Percentiles rank a stretch among this genome's conserved stretches.
phyloP scores from a whole-genome alignment of 1,139 yeast species.

The Candida sojae region DNA sequence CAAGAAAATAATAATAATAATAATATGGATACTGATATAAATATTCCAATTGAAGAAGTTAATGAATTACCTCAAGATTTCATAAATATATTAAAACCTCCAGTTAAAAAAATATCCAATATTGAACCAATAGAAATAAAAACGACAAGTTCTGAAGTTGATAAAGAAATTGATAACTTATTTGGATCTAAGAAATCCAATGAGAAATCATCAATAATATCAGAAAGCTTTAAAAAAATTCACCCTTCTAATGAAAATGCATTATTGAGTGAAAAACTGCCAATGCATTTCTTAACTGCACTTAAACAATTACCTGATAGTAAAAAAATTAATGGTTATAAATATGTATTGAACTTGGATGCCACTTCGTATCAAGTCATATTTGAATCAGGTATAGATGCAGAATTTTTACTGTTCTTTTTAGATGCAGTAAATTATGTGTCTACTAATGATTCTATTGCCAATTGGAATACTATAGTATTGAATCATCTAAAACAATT shows the following conservation, averaged over 20 bases:
- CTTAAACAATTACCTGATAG: constrained; percentile 28
- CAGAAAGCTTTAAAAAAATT: neutral
- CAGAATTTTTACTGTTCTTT: constrained; percentile 53
- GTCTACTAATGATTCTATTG: constrained; percentile 15
- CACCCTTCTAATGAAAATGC: neutral
- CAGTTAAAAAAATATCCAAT: neutral
- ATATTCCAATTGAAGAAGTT: constrained; percentile 45
- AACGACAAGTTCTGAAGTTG: constrained; percentile 1
- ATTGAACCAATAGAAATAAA: neutral
- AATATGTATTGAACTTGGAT: constrained; percentile 38
- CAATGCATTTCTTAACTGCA: constrained; percentile 33
- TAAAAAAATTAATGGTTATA: constrained; percentile 35
- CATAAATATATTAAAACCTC: constrained; percentile 7
- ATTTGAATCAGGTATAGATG: constrained; percentile 55
- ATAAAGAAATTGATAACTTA: constrained; percentile 17
- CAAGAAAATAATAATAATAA: constrained; percentile 7
- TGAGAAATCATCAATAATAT: neutral
- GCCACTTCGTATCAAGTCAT: constrained; percentile 29
- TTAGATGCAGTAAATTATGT: constrained; percentile 44
- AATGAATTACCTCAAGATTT: constrained; percentile 47
- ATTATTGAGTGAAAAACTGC: constrained; percentile 9
- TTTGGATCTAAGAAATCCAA: constrained; percentile 8
- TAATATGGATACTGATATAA: constrained; percentile 9
- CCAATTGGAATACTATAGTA: constrained; percentile 21
- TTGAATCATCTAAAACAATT: constrained; percentile 20